Evolutionary conservation across 2,329 filamentous ascomycete species (phyloP).

Genomic region (Cytospora leucostoma): DNA sequence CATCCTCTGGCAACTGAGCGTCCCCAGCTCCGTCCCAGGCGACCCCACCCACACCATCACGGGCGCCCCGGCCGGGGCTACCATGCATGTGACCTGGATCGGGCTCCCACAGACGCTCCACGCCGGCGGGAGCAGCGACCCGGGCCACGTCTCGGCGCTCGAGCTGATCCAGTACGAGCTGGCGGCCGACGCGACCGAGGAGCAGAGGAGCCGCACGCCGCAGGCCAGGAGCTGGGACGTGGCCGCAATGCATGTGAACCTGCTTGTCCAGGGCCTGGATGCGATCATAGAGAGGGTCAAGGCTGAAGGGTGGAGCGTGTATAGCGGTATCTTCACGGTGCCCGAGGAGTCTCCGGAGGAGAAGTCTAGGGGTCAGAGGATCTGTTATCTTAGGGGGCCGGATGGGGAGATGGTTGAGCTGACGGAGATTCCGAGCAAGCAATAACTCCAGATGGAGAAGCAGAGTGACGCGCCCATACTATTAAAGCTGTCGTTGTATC

Average conservation of each 20-base stretch:
- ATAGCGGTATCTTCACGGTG: conserved; percentile 4
- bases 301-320: conserved; percentile 2
- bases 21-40: not conserved
- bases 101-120: conserved; percentile 12
- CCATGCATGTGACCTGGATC: conserved; percentile 3
- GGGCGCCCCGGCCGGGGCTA: conserved; percentile 6
- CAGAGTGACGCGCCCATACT: too few species aligned
- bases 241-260: conserved; percentile 4
- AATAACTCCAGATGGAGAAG: too few species aligned
- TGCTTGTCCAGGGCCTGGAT: conserved; percentile 14
- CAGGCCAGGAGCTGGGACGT: conserved; percentile 6
- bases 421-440: conserved; percentile 1
- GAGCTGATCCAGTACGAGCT: conserved; percentile 15
- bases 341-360: not conserved
- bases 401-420: conserved; percentile 13
- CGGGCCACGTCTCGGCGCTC: conserved; percentile 8
- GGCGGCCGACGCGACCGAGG: not conserved
- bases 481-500: too few species aligned
- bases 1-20: conserved; percentile 3
- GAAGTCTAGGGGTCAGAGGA: not conserved
- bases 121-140: conserved; percentile 3
- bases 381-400: conserved; percentile 11
- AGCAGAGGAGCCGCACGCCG: conserved; percentile 5
- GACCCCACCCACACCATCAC: conserved; percentile 13
- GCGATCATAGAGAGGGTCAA: conserved; percentile 8